These are phyloP conservation scores for Daldinia decipiens DNA, from an alignment of 495 filamentous ascomycete species.

Conservation along the genomic window DNA sequence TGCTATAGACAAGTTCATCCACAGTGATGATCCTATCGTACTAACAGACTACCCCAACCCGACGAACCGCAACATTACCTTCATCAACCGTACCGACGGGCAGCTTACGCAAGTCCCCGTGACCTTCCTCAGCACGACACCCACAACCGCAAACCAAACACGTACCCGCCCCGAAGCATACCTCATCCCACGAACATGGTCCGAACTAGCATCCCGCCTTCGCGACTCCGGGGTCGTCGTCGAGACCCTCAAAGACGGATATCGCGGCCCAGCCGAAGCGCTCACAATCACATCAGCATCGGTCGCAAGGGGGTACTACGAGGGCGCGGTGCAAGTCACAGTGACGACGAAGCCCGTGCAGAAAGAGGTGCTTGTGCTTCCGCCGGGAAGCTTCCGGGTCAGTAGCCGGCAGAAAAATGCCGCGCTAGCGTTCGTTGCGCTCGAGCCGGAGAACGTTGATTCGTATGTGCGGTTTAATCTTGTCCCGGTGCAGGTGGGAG, in stretches of 20 bases:
- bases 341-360: constrained; percentile 37
- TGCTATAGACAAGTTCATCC: constrained; percentile 43
- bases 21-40: constrained; percentile 40
- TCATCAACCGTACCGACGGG: constrained; percentile 38
- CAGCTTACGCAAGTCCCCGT: constrained; percentile 42
- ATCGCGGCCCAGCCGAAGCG: constrained; percentile 44
- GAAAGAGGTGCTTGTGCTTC: constrained; percentile 37
- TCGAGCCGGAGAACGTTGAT: constrained; percentile 52
- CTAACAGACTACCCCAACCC: constrained; percentile 44
- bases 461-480: constrained; percentile 50
- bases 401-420: constrained; percentile 45
- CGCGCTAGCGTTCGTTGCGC: constrained; percentile 44
- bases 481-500: constrained; percentile 43
- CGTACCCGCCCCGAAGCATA: constrained; percentile 47
- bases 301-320: constrained; percentile 44
- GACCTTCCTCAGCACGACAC: constrained; percentile 48
- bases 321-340: constrained; percentile 48
- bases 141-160: constrained; percentile 48
- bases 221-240: constrained; percentile 43
- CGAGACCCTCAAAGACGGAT: constrained; percentile 41
- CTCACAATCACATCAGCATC: constrained; percentile 40
- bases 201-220: constrained; percentile 44
- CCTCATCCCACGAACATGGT: constrained; percentile 48
- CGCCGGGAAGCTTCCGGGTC: constrained; percentile 42
- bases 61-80: constrained; percentile 38